These are phyloP conservation scores for Phytophthora citrophthora DNA, from an alignment of 352 stramenopile genomes.

Conservation along the genomic window DNA sequence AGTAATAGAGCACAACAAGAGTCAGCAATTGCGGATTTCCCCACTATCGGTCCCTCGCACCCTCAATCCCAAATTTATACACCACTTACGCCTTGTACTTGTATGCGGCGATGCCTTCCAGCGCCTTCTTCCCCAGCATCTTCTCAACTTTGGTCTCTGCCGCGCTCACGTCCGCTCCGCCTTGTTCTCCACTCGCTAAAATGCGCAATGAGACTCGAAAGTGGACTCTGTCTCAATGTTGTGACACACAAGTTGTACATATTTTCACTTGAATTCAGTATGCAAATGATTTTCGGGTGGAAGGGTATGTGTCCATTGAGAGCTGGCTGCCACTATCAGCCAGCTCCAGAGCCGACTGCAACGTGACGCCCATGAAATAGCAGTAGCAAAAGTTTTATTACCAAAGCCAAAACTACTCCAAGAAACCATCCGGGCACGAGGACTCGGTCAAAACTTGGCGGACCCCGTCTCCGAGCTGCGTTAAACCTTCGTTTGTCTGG, in stretches of 20 bases:
- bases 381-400: conserved; percentile 1
- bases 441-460: conserved; percentile 52
- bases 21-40: not conserved
- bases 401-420: conserved; percentile 14
- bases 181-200: conserved; percentile 18
- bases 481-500: conserved; percentile 79
- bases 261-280: conserved; percentile 3
- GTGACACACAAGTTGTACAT: conserved; percentile 1
- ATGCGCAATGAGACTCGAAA: conserved; percentile 13
- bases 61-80: not conserved
- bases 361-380: not conserved
- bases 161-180: conserved; percentile 2
- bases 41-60: no score
- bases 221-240: not conserved
- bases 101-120: conserved; percentile 86
- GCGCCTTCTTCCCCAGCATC: conserved; percentile 78
- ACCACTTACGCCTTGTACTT: conserved; percentile 88
- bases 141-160: conserved; percentile 20
- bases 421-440: conserved; percentile 15
- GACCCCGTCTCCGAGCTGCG: conserved; percentile 62
- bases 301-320: not conserved
- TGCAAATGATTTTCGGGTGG: not conserved
- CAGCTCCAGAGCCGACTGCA: no score
- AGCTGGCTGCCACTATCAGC: not conserved
- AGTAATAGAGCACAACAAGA: conserved; percentile 9